Conservation (phyloP, 2,329 filamentous ascomycete species). For the Dactylellina cionopaga region DNA sequence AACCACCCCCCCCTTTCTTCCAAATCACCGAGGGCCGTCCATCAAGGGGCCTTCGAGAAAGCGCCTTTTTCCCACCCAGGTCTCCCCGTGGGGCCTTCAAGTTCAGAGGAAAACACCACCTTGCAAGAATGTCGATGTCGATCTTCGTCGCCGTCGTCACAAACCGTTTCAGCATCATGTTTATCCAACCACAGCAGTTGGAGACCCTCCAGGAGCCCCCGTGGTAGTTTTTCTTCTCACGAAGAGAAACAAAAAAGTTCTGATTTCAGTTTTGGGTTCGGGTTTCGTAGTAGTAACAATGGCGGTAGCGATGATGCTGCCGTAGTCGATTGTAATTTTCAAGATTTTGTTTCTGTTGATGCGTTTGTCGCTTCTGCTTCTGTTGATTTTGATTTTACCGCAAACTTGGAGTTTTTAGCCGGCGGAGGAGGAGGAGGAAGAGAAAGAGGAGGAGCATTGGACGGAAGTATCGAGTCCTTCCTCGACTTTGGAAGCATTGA, state of each 20-base stretch:
- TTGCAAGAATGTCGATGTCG: slow-evolving; percentile 42
- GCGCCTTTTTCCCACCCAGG: slow-evolving; percentile 24
- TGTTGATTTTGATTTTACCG: slow-evolving; percentile 22
- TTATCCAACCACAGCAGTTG: slow-evolving; percentile 44
- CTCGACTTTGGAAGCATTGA: slow-evolving; percentile 29
- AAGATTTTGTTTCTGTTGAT: slow-evolving; percentile 46
- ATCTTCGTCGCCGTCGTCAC: slow-evolving; percentile 6
- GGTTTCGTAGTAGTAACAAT: too few species aligned
- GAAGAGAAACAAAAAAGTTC: slow-evolving; percentile 6
- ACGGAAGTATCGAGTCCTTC: slow-evolving; percentile 16
- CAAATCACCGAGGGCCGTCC: slow-evolving; percentile 17
- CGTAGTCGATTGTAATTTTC: slow-evolving; percentile 49
- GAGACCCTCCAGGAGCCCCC: slow-evolving; percentile 41
- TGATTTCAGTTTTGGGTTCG: slow-evolving; percentile 16
- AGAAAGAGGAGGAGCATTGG: too few species aligned
- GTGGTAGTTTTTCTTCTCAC: slow-evolving; percentile 30
- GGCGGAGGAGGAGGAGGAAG: background rate
- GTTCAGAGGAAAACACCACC: slow-evolving; percentile 18
- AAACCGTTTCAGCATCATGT: slow-evolving; percentile 14
- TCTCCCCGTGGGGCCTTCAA: slow-evolving; percentile 50
- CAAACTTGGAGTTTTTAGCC: slow-evolving; percentile 8
- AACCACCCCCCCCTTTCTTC: background rate
- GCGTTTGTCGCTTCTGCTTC: slow-evolving; percentile 25
- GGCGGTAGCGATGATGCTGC: slow-evolving; percentile 41
- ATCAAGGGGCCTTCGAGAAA: slow-evolving; percentile 20